phyloP scores from a whole-genome alignment of 495 filamentous ascomycete genomes.

The Penicillium herquei region DNA sequence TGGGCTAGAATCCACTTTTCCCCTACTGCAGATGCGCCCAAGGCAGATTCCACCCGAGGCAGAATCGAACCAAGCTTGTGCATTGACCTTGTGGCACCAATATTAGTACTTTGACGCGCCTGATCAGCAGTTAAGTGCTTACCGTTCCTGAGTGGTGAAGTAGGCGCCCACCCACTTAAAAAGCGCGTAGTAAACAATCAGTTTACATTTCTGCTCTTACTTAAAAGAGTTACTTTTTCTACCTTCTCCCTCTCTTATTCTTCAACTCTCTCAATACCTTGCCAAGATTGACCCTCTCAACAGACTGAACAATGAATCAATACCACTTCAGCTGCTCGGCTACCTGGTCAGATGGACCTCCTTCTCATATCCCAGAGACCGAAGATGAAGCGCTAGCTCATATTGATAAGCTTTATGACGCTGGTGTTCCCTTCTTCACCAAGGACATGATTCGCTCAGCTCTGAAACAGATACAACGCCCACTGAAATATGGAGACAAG shows the following conservation, averaged over 20 bases:
- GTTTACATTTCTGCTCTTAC: too few relatives aligned
- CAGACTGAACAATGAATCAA: not conserved
- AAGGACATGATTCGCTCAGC: constrained; percentile 11
- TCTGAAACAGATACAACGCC: constrained; percentile 12
- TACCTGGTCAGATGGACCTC: not conserved
- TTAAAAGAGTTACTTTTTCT: too few relatives aligned
- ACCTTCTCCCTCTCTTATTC: too few relatives aligned
- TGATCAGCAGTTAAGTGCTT: not conserved
- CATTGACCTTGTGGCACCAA: not conserved
- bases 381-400: constrained; percentile 12
- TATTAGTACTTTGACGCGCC: not conserved
- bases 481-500: constrained; percentile 1
- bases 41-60: not conserved
- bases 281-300: too few relatives aligned
- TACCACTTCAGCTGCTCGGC: not conserved
- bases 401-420: constrained; percentile 14
- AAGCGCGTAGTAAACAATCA: not conserved
- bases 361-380: constrained; percentile 2
- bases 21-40: not conserved
- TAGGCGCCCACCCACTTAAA: not conserved
- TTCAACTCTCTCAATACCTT: too few relatives aligned
- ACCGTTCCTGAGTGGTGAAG: not conserved
- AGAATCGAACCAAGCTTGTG: not conserved
- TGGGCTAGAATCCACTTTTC: not conserved
- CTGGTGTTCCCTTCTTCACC: constrained; percentile 19